phyloP scores from a whole-genome alignment of 2,329 filamentous ascomycete species.

The Cordyceps tenuipes region DNA sequence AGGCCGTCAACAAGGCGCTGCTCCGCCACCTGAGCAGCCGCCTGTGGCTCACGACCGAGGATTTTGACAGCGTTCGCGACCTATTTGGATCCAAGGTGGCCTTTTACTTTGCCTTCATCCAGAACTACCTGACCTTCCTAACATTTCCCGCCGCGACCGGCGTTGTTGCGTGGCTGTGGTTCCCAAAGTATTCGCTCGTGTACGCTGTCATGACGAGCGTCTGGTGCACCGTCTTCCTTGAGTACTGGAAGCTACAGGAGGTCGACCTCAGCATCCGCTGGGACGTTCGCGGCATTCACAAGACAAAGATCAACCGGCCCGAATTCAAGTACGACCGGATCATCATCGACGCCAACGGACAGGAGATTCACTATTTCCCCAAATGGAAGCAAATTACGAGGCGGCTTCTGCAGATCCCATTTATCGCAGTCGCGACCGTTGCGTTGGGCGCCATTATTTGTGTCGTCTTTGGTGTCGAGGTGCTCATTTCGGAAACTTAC shows the following conservation, averaged over 20 bases:
- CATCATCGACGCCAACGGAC: slow-evolving; percentile 54
- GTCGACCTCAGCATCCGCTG: slow-evolving; percentile 63
- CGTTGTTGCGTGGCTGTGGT: slow-evolving; percentile 56
- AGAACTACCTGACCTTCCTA: slow-evolving; percentile 65
- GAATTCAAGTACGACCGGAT: slow-evolving; percentile 58
- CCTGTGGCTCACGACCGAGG: slow-evolving; percentile 39
- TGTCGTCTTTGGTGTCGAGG: slow-evolving; percentile 62
- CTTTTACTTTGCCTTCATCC: slow-evolving; percentile 78
- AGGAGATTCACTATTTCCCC: slow-evolving; percentile 54
- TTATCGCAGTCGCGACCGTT: slow-evolving; percentile 50
- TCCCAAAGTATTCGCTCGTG: slow-evolving; percentile 61
- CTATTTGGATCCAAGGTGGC: slow-evolving; percentile 59
- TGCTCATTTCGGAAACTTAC: slow-evolving; percentile 68
- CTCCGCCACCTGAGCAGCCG: slow-evolving; percentile 48
- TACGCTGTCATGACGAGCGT: slow-evolving; percentile 60
- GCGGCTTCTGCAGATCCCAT: slow-evolving; percentile 62
- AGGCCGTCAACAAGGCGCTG: slow-evolving; percentile 45
- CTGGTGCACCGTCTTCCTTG: slow-evolving; percentile 66
- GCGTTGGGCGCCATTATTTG: slow-evolving; percentile 60
- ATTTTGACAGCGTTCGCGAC: slow-evolving; percentile 53
- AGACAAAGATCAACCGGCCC: slow-evolving; percentile 55
- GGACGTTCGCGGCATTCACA: slow-evolving; percentile 61
- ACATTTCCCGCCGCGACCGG: slow-evolving; percentile 62
- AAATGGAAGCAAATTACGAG: slow-evolving; percentile 54
- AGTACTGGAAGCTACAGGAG: slow-evolving; percentile 74